A percentile compares a stretch with the other conserved stretches of the same genome.
Evolutionary conservation across 2,329 filamentous ascomycete species (phyloP).

Genomic region (Arthroderma uncinatum): DNA sequence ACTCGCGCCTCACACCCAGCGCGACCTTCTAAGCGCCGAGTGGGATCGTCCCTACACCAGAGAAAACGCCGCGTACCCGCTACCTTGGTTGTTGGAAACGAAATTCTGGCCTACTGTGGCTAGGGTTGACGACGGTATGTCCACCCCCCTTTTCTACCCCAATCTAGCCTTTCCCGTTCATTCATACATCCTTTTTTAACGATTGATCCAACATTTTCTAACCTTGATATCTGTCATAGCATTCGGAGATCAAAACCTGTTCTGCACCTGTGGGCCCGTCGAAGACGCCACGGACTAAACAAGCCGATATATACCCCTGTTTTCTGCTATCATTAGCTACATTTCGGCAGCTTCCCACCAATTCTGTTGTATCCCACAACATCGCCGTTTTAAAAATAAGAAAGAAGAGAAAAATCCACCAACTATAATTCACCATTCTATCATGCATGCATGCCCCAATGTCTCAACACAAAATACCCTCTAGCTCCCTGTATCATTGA

Average conservation of each 20-base stretch:
- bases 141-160: neutral
- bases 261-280: constrained; percentile 86
- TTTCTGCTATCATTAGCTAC: neutral
- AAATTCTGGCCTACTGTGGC: constrained; percentile 94
- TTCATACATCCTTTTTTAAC: constrained; percentile 14
- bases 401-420: neutral
- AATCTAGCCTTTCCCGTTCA: neutral
- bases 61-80: constrained; percentile 76
- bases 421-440: neutral
- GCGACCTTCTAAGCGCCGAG: constrained; percentile 61
- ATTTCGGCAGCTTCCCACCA: neutral
- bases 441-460: neutral
- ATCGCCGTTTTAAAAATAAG: neutral
- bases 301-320: neutral
- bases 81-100: constrained; percentile 76
- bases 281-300: constrained; percentile 36
- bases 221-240: constrained; percentile 38
- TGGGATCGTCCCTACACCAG: constrained; percentile 77
- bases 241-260: constrained; percentile 83
- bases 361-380: neutral
- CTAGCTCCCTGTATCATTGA: neutral
- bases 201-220: constrained; percentile 13
- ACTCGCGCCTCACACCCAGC: constrained; percentile 75
- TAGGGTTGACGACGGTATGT: constrained; percentile 73
- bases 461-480: neutral